Conservation (phyloP, 495 filamentous ascomycete species). For the Beverwykella pulmonaria region DNA sequence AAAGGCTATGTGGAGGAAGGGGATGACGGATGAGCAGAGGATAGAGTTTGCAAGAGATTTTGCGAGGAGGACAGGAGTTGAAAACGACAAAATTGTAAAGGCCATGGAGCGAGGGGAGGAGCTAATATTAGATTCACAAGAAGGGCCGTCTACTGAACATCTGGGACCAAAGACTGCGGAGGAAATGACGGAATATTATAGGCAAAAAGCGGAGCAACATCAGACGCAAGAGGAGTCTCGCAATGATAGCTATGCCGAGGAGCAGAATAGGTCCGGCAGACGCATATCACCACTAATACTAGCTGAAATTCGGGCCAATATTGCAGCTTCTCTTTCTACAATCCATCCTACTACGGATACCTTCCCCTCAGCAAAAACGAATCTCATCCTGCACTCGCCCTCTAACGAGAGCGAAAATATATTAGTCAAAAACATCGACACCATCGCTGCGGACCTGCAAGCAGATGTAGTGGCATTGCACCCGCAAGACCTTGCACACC, state of each 20-base stretch:
- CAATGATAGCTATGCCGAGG: background rate
- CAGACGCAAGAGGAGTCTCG: background rate
- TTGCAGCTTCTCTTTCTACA: slow-evolving; percentile 26
- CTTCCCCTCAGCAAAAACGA: slow-evolving; percentile 61
- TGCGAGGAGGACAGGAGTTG: background rate
- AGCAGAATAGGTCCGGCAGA: background rate
- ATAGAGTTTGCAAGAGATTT: slow-evolving; percentile 15
- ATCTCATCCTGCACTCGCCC: slow-evolving; percentile 68
- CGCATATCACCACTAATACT: slow-evolving; percentile 20
- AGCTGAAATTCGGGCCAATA: slow-evolving; percentile 30
- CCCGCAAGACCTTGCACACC: slow-evolving; percentile 76
- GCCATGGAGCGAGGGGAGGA: background rate
- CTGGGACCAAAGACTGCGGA: background rate
- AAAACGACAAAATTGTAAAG: background rate
- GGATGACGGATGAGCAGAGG: slow-evolving; percentile 7
- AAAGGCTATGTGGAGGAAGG: background rate
- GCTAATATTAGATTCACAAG: background rate
- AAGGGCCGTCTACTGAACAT: background rate
- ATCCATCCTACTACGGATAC: slow-evolving; percentile 15
- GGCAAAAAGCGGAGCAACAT: background rate
- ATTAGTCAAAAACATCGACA: slow-evolving; percentile 61
- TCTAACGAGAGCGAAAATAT: slow-evolving; percentile 59
- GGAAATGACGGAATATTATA: too few relatives aligned
- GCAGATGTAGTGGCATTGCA: slow-evolving; percentile 80
- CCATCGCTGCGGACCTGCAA: slow-evolving; percentile 59